Evolutionary conservation across 1,284 basidiomycete species (phyloP).

Genomic region (Rhodotorula glutinis): DNA sequence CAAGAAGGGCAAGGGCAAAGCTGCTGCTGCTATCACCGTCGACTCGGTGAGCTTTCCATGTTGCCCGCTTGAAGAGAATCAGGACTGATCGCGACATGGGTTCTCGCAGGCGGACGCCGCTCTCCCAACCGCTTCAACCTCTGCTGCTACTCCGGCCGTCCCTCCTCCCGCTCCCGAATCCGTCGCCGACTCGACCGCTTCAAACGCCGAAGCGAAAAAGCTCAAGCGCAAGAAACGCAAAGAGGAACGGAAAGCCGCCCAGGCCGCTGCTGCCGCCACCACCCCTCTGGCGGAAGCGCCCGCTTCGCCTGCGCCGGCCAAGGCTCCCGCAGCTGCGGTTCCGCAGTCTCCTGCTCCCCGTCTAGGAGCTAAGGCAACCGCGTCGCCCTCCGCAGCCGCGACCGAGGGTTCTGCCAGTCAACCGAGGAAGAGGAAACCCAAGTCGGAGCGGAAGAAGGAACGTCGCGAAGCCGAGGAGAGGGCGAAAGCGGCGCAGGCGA

Average conservation of each 20-base stretch:
- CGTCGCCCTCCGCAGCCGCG: background rate
- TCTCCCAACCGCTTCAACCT: background rate
- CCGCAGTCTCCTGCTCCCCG: background rate
- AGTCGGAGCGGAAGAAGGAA: conserved; percentile 1
- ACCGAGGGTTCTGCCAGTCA: background rate
- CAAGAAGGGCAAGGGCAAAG: conserved; percentile 8
- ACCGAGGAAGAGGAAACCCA: background rate
- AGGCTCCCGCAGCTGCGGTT: no score
- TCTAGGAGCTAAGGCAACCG: background rate
- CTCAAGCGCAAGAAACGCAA: background rate
- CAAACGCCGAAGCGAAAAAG: background rate
- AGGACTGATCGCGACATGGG: no score
- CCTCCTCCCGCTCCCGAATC: background rate
- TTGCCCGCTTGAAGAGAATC: no score
- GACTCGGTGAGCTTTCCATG: no score
- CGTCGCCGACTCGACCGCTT: background rate
- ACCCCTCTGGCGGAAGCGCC: background rate
- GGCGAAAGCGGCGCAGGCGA: no score
- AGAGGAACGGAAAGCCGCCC: background rate
- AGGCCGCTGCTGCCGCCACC: background rate
- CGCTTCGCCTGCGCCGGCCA: no score
- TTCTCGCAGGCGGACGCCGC: background rate
- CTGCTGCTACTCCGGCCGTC: no score
- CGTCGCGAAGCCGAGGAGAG: background rate
- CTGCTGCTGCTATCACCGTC: no score